phyloP scores from a whole-genome alignment of 768 basidiomycete species.

The Strobilomyces echinocephalus region DNA sequence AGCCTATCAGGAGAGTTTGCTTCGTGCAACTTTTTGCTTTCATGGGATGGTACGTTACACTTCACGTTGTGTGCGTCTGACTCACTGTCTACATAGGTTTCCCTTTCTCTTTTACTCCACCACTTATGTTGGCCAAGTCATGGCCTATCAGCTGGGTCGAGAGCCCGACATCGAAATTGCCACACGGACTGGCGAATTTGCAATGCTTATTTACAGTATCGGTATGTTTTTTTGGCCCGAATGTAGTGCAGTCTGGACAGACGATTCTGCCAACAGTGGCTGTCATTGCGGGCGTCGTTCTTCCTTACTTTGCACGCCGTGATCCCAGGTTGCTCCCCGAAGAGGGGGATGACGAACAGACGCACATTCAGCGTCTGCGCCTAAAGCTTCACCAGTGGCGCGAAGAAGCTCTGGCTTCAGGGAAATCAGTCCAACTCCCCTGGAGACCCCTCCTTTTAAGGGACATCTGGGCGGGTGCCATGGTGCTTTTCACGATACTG shows the following conservation, averaged over 20 bases:
- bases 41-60: conserved; percentile 77
- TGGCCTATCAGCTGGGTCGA: conserved; percentile 70
- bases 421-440: conserved; percentile 72
- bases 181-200: conserved; percentile 79
- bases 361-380: conserved; percentile 65
- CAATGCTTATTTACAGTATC: conserved; percentile 86
- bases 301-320: conserved; percentile 78
- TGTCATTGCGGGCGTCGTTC: conserved; percentile 71
- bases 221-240: conserved; percentile 40
- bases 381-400: conserved; percentile 77
- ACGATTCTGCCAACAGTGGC: conserved; percentile 52
- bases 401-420: conserved; percentile 72
- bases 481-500: conserved; percentile 73
- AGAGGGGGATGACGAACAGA: conserved; percentile 64
- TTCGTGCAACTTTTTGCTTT: conserved; percentile 93
- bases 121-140: conserved; percentile 90
- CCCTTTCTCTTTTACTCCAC: conserved; percentile 94
- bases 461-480: conserved; percentile 89
- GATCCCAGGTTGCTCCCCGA: conserved; percentile 76
- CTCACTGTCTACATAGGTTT: conserved; percentile 51
- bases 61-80: conserved; percentile 5
- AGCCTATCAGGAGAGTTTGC: conserved; percentile 83
- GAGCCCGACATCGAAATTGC: conserved; percentile 84
- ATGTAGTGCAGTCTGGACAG: background rate
- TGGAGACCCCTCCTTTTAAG: conserved; percentile 87